Base-by-base conservation (phyloP, 1,284 basidiomycete genomes). In the Apiotrichum brassicae region DNA sequence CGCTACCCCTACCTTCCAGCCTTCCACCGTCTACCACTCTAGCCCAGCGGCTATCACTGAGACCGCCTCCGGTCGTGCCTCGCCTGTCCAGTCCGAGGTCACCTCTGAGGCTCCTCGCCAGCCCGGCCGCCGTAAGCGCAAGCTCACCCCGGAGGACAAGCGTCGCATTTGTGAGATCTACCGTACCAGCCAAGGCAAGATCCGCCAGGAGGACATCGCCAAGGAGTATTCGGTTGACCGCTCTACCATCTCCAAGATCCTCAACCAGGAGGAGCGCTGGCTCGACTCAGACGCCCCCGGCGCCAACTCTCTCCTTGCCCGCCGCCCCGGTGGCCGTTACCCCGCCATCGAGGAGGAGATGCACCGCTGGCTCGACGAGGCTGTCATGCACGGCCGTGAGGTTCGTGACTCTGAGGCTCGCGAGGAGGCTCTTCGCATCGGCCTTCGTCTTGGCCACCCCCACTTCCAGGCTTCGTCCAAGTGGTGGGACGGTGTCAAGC, bases 401-500 rank as follows among this genome's bases (percentile, higher is more conserved):
- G 53, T 58, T 2, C 49, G 53, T 23, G 56, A 58, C 48, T 30
- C 52, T 1, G 56, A 58, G 42, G 56, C 56, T 14, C 49, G 56
- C 12, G 56, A 58, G 26, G 49, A 58, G 44, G 56, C 56, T 0
- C 52, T 54, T 41, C 49, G 51, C 49, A 51, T 58, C 22, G 52
- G 52, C 12, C 40, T 49, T 4, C 49, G 49, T 22, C 50, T 54
- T 16, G 56, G 56, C 22, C 53, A 54, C 48, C 52, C 52, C 35
- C 52, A 54, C 44, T 58, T 58, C 50, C 52, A 58, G 49, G 52
- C 52, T 18, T 58, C 56, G 34, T 54, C 56, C 46, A 58, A 58
- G 48, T 58, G 56, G 56, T 58, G 56, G 56, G 56, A 58, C 44
- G 52, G 49, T 20, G 52, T 58, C 50, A 58, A 58, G 56, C 52